Conservation (phyloP, 345 rosid genomes). For the Sonneratia caseolaris region DNA sequence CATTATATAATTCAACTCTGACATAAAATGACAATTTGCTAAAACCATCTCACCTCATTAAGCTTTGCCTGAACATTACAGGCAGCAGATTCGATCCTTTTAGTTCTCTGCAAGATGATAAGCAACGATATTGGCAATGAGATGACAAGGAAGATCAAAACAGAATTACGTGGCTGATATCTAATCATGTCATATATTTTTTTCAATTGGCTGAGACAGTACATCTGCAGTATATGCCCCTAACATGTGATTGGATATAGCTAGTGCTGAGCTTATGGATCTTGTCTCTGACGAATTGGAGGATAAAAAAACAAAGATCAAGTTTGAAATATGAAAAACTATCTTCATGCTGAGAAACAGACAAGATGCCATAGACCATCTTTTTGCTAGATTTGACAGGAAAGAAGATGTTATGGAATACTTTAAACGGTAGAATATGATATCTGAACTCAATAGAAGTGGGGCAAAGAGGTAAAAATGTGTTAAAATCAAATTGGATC, state of each 20-base stretch:
- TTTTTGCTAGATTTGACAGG: not conserved
- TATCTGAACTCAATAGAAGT: not conserved
- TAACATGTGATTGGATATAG: not conserved
- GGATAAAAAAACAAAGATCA: not conserved
- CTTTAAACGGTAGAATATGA: not conserved
- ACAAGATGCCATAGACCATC: not conserved
- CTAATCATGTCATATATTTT: too few species aligned
- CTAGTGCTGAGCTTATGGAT: not conserved
- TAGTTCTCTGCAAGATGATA: constrained; percentile 26
- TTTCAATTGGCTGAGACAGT: not conserved
- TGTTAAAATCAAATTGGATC: not conserved
- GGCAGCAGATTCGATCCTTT: constrained; percentile 28
- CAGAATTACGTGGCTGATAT: not conserved
- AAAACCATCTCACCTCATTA: constrained; percentile 42
- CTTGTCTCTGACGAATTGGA: constrained; percentile 2
- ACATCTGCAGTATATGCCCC: not conserved
- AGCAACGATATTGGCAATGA: not conserved
- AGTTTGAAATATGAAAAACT: not conserved
- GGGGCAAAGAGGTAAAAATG: not conserved
- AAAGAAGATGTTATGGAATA: not conserved
- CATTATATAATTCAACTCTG: not conserved
- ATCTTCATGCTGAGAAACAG: not conserved
- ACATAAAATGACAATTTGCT: not conserved
- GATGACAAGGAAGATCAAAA: not conserved
- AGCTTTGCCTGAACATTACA: constrained; percentile 39